Evolutionary conservation across 1,284 basidiomycete genomes (phyloP).

Genomic region (Ganoderma multipileum): DNA sequence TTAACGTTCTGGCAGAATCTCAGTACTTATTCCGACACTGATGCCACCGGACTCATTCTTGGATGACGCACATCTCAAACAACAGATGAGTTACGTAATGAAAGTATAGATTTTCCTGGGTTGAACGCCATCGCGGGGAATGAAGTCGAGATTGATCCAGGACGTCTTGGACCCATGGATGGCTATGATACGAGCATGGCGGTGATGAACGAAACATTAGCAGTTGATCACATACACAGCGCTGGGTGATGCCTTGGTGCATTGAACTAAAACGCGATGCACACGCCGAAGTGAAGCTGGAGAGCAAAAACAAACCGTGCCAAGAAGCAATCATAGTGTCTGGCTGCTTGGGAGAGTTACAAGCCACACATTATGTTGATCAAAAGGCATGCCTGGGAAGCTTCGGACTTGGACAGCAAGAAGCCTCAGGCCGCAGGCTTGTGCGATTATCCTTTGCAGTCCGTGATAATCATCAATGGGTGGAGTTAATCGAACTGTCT

Average conservation of each 20-base stretch:
- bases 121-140: not conserved
- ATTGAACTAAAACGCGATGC: not conserved
- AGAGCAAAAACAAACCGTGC: not conserved
- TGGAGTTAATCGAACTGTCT: not conserved
- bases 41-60: not conserved
- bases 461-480: not conserved
- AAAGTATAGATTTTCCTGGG: not conserved
- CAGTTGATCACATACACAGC: not conserved
- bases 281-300: not conserved
- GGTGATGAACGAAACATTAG: not conserved
- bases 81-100: not conserved
- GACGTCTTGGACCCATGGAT: not conserved
- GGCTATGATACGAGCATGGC: not conserved
- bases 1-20: not conserved
- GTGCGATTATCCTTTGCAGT: not conserved
- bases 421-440: no score
- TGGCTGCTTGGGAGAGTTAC: not conserved
- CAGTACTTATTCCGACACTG: not conserved
- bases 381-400: not conserved
- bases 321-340: not conserved
- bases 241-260: not conserved
- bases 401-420: not conserved
- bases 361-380: not conserved
- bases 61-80: not conserved
- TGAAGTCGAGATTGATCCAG: not conserved